Evolutionary conservation across 305 asterid species (phyloP).

Genomic region (Fraxinus velutina): DNA sequence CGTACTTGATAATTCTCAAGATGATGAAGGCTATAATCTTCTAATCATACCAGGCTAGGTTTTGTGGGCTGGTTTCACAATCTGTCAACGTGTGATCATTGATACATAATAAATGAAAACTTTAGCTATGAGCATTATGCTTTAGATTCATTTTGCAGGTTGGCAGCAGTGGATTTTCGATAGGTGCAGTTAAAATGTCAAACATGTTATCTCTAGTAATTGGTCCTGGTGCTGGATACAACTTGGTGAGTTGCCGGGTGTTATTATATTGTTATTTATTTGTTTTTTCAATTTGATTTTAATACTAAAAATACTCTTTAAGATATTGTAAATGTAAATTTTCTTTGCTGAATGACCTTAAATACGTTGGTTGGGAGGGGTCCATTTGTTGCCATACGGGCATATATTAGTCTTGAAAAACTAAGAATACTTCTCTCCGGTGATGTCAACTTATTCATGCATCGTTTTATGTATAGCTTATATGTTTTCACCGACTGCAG

Average conservation of each 20-base stretch:
- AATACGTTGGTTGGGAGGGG: neutral
- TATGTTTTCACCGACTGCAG: constrained; percentile 42
- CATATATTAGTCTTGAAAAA: neutral
- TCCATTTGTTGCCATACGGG: neutral
- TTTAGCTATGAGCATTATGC: neutral
- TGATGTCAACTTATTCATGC: neutral
- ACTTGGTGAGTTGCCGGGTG: constrained; percentile 51
- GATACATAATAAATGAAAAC: neutral
- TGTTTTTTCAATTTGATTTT: neutral
- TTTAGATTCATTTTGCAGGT: constrained; percentile 39
- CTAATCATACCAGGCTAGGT: neutral
- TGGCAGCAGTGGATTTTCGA: constrained; percentile 74
- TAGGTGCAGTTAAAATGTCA: constrained; percentile 53
- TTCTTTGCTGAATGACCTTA: neutral
- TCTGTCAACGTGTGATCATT: neutral
- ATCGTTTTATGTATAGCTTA: neutral
- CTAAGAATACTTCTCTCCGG: neutral
- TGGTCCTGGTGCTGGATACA: constrained; percentile 95
- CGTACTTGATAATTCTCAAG: neutral
- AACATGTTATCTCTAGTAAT: constrained; percentile 58
- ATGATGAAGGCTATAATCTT: neutral
- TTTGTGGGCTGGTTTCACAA: neutral
- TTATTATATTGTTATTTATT: neutral
- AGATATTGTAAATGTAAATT: neutral
- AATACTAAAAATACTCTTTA: neutral